Evolutionary conservation across 495 filamentous ascomycete genomes (phyloP).

Genomic region (Penicillium maclennaniae): DNA sequence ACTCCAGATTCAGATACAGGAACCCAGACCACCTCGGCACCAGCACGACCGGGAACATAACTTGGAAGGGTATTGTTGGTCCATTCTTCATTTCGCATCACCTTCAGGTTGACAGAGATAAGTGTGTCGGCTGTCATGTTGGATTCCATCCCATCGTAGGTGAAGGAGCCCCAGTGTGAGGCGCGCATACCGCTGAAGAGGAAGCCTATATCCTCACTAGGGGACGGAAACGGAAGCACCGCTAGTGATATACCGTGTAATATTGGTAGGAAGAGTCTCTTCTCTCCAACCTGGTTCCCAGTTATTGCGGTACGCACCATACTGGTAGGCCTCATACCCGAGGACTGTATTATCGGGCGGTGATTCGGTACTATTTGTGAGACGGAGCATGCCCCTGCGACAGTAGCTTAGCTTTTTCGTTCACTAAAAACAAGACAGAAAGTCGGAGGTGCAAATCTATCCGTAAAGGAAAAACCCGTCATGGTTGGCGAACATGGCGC

Average conservation of each 20-base stretch:
- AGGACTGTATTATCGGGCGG: slow-evolving; percentile 8
- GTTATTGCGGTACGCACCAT: slow-evolving; percentile 31
- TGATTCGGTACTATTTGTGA: not conserved
- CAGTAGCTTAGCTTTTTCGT: not conserved
- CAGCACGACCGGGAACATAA: slow-evolving; percentile 51
- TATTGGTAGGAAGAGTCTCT: slow-evolving; percentile 30
- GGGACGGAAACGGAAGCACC: slow-evolving; percentile 61
- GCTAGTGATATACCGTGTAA: slow-evolving; percentile 62
- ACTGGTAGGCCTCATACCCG: slow-evolving; percentile 50
- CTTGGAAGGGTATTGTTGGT: slow-evolving; percentile 51
- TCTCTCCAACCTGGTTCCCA: slow-evolving; percentile 42
- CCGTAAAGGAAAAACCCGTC: slow-evolving; percentile 50
- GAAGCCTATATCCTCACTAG: slow-evolving; percentile 69
- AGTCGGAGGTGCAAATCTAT: too few relatives aligned
- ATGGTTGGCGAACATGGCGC: slow-evolving; percentile 64
- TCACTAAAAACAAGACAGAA: not conserved
- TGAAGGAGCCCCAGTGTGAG: slow-evolving; percentile 43
- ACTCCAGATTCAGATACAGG: slow-evolving; percentile 61
- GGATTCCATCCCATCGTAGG: slow-evolving; percentile 26
- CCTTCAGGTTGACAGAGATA: slow-evolving; percentile 58
- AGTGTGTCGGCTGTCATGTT: slow-evolving; percentile 40
- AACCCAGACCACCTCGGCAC: slow-evolving; percentile 66
- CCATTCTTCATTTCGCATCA: slow-evolving; percentile 49
- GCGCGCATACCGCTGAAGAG: slow-evolving; percentile 64
- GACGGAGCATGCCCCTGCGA: slow-evolving; percentile 7